Evolutionary conservation across 2,329 filamentous ascomycete species (phyloP).

Genomic region (Tricladium varicosporioides): DNA sequence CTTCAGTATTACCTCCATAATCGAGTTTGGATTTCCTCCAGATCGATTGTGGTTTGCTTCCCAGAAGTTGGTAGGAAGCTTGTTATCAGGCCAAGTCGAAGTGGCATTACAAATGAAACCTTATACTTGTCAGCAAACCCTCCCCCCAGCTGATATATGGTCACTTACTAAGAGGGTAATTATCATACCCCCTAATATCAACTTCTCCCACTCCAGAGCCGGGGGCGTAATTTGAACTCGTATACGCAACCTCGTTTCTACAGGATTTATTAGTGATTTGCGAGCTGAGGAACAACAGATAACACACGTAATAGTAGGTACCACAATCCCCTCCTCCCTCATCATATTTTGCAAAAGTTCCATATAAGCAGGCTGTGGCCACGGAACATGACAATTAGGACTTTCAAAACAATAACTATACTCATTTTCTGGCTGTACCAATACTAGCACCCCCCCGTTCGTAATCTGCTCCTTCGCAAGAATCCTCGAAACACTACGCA

Average conservation of each 20-base stretch:
- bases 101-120: background rate
- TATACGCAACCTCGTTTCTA: background rate
- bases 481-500: background rate
- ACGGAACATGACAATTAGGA: background rate
- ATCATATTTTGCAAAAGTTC: background rate
- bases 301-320: background rate
- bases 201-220: background rate
- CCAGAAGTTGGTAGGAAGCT: background rate
- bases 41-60: background rate
- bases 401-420: conserved; percentile 1
- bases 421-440: background rate
- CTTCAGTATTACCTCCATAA: background rate
- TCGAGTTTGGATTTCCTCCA: background rate
- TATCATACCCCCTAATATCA: conserved; percentile 3
- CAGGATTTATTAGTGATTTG: too few species aligned
- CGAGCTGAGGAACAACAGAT: background rate
- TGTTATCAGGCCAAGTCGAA: background rate
- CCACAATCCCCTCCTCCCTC: background rate
- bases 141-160: background rate
- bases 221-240: background rate
- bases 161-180: background rate
- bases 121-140: background rate
- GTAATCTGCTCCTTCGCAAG: background rate
- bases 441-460: background rate
- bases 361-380: background rate